A percentile compares a stretch with the other conserved stretches of the same genome.
phyloP scores from a whole-genome alignment of 306 rosid species.

The Castanopsis chinensis region DNA sequence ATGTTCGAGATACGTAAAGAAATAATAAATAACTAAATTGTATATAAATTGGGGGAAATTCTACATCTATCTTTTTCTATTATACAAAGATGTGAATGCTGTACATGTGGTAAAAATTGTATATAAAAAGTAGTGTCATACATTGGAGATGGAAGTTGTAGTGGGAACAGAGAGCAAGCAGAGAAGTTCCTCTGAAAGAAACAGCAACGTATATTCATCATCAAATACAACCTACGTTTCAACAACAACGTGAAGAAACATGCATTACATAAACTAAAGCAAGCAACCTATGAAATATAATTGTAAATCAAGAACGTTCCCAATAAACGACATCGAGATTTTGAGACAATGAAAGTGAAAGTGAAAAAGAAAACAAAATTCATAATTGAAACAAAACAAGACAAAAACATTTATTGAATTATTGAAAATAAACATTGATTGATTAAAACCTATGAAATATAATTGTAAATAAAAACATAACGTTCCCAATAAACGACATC shows the following conservation, averaged over 20 bases:
- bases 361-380: no score
- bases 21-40: no score
- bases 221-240: background rate
- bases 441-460: background rate
- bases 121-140: slow-evolving; percentile 19
- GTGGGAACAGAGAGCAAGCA: slow-evolving; percentile 44
- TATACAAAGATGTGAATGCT: background rate
- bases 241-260: background rate
- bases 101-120: background rate
- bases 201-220: slow-evolving; percentile 48
- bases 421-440: no score
- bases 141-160: slow-evolving; percentile 67
- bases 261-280: background rate
- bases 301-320: no score
- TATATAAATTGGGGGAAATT: background rate
- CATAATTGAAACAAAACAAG: no score
- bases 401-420: no score
- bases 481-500: no score
- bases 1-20: no score
- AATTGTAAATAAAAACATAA: no score
- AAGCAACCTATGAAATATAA: background rate
- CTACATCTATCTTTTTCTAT: background rate
- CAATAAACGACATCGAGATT: no score
- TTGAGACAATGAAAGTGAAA: no score
- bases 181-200: slow-evolving; percentile 53